Base-by-base conservation (phyloP, 192 early-diverging fungal genomes). In the Thamnidium elegans region DNA sequence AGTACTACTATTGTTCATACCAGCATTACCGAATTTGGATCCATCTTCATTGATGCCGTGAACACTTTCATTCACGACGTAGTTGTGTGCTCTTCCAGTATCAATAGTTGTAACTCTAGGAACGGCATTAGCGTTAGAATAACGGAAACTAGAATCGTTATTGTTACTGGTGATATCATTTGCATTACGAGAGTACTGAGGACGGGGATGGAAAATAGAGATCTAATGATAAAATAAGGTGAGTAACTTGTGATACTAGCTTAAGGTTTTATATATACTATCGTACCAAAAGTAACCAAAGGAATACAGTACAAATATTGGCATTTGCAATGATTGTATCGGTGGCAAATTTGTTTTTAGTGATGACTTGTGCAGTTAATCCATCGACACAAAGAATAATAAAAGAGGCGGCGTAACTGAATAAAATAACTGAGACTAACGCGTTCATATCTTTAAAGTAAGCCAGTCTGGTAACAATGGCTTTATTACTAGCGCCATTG, bases 371-470 rank as follows among this genome's bases (percentile, higher is more conserved):
- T 26, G 20, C 45, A 13, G 67, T 69, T 39, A 69, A 58, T 46
- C 71, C 71, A 52, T 73, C 71, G 14, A 46, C 62, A 26, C 71
- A 67, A 36, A 73, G 47, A 13, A 67, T 65, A 8, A 68, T 45
- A 4, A 73, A 17, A 0, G 66, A 63, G 3, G 23, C 2, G 21
- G 56, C 65, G 23, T 58, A 67, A 30, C 36, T 23, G 39, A 58
- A 20, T 23, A 73, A 26, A 39, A 43, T 5, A 23, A 63, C 8
- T 3, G 66, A 68, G 19, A 73, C 23, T 19, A 73, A 31, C 7
- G 42, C 20, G 34, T 73, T 73, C 71, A 73, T 73, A n/a, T 73
- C 66, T 26, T 67, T 73, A 42, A 73, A 73, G 13, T 73, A 73
- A 31, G 50, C 53, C 7, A 73, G 39, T 55, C 56, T 73, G 2